Evolutionary conservation across 1,284 basidiomycete genomes (phyloP).

Genomic region (Somion occarium): DNA sequence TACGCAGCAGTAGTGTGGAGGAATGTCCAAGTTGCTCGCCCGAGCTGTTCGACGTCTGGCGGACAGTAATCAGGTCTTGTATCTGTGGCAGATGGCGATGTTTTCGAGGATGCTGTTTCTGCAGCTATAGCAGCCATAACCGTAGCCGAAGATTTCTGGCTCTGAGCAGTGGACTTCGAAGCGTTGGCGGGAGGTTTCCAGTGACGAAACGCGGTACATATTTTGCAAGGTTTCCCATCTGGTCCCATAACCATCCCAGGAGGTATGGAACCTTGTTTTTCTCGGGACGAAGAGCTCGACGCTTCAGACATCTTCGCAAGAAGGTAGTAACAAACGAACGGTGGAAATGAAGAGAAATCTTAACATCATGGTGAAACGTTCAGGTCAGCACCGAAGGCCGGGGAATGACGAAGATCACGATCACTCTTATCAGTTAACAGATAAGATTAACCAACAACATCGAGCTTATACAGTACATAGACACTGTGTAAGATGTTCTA

Average conservation of each 20-base stretch:
- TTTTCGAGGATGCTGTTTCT: conserved; percentile 28
- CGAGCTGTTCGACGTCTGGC: conserved; percentile 82
- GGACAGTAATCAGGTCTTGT: conserved; percentile 70
- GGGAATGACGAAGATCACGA: no score
- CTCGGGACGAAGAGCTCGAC: background rate
- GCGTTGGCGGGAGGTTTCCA: conserved; percentile 51
- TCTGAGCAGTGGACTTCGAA: conserved; percentile 5
- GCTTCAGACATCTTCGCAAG: conserved; percentile 1
- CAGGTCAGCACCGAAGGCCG: no score
- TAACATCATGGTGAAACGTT: no score
- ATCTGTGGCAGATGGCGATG: conserved; percentile 27
- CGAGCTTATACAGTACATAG: no score
- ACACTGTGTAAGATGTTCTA: no score
- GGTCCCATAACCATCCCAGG: conserved; percentile 85
- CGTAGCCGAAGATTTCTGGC: conserved; percentile 31
- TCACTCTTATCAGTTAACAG: no score
- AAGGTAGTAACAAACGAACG: no score
- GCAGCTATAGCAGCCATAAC: conserved; percentile 38
- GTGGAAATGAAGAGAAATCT: no score
- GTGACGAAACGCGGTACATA: conserved; percentile 77
- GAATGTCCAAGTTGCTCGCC: conserved; percentile 93
- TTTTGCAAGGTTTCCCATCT: conserved; percentile 92
- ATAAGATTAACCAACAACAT: no score
- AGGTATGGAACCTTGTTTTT: conserved; percentile 36
- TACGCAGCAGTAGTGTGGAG: conserved; percentile 91